Evolutionary conservation across 257 asterid species (phyloP).

Genomic region (Ophiorrhiza pumila): DNA sequence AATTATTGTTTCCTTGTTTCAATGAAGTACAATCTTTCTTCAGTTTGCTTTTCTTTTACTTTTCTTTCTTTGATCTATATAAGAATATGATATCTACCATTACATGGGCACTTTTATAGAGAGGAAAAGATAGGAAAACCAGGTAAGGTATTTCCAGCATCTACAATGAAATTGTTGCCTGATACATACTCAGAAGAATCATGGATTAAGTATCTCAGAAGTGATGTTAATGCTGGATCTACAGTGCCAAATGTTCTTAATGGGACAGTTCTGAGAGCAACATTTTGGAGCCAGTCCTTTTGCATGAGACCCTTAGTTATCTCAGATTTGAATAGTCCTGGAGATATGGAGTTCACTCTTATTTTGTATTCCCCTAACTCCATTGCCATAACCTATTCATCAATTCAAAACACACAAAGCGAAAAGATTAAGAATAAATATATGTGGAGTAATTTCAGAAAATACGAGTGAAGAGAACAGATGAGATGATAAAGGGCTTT

Average conservation of each 20-base stretch:
- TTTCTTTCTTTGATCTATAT: too few species aligned
- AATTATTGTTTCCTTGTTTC: too few species aligned
- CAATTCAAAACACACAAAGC: slow-evolving; percentile 7
- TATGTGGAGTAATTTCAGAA: not conserved
- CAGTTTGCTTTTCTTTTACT: too few species aligned
- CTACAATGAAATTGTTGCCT: slow-evolving; percentile 56
- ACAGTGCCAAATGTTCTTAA: slow-evolving; percentile 45
- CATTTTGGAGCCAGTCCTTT: slow-evolving; percentile 52
- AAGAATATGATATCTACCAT: too few species aligned
- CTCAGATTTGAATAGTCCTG: slow-evolving; percentile 68
- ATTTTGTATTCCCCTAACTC: slow-evolving; percentile 60
- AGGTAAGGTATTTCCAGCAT: slow-evolving; percentile 57
- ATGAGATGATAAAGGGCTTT: not conserved
- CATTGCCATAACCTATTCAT: slow-evolving; percentile 63
- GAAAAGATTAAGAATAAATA: not conserved
- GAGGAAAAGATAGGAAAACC: slow-evolving; percentile 70
- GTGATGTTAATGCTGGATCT: slow-evolving; percentile 67
- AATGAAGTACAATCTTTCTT: too few species aligned
- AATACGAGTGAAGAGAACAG: not conserved
- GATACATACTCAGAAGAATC: slow-evolving; percentile 59
- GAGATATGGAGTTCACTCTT: slow-evolving; percentile 71
- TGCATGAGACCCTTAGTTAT: slow-evolving; percentile 54
- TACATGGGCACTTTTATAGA: slow-evolving; percentile 25
- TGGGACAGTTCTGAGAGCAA: slow-evolving; percentile 49
- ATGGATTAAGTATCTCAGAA: slow-evolving; percentile 58